phyloP scores from a whole-genome alignment of 345 rosid species.

The Murraya paniculata region DNA sequence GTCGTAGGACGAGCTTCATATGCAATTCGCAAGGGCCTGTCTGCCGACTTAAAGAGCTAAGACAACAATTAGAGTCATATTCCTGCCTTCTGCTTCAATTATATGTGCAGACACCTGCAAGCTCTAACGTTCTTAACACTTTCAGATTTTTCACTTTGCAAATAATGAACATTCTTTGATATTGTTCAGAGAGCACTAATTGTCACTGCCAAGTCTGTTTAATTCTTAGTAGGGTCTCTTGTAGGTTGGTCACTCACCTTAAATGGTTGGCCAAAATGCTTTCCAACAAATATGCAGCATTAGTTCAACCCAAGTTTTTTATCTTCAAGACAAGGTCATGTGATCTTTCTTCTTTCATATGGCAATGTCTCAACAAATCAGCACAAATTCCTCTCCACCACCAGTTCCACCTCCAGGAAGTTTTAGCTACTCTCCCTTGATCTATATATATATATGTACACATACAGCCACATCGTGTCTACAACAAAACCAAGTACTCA shows the following conservation, averaged over 20 bases:
- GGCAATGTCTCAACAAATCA: neutral
- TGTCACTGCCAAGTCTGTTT: neutral
- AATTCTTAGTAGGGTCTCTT: neutral
- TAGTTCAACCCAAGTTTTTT: neutral
- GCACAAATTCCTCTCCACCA: neutral
- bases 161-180: neutral
- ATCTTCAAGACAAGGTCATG: neutral
- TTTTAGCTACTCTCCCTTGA: neutral
- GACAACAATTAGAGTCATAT: neutral
- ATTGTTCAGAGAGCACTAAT: neutral
- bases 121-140: neutral
- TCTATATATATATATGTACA: neutral
- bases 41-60: neutral
- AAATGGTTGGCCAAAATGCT: neutral
- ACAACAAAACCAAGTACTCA: conserved; percentile 11
- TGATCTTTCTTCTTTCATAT: neutral
- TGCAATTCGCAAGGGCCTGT: conserved; percentile 4
- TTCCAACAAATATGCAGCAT: neutral
- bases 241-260: neutral
- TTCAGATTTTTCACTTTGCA: neutral
- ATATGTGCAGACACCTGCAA: neutral
- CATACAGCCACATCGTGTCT: neutral
- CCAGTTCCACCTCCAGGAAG: neutral
- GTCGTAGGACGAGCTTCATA: conserved; percentile 7
- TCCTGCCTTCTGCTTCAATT: neutral